These are phyloP conservation scores for Auricularia heimuer DNA, from an alignment of 768 basidiomycete genomes.

Conservation along the genomic window DNA sequence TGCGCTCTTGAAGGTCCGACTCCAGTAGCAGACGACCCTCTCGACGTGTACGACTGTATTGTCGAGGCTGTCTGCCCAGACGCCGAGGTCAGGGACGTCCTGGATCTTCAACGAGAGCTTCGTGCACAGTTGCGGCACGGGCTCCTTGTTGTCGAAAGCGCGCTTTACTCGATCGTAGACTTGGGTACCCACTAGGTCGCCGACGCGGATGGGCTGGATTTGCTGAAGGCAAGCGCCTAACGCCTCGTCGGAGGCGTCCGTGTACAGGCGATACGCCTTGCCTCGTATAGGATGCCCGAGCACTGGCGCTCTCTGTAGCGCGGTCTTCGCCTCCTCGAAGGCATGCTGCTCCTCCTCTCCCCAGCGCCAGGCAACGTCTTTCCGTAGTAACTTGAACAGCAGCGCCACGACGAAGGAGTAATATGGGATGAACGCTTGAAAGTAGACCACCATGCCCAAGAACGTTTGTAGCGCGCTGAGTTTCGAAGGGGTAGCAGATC, in stretches of 20 bases:
- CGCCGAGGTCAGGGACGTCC: background rate
- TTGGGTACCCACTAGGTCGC: constrained; percentile 16
- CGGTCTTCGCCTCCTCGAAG: too few species aligned
- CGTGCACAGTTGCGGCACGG: background rate
- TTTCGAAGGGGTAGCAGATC: constrained; percentile 19
- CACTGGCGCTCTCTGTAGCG: too few species aligned
- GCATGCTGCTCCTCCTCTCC: too few species aligned
- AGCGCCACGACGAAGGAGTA: too few species aligned
- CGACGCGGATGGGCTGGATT: constrained; percentile 14
- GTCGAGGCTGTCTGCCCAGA: constrained; percentile 17
- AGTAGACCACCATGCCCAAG: constrained; percentile 31
- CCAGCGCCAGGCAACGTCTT: too few species aligned
- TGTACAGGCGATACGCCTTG: constrained; percentile 21
- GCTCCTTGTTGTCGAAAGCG: constrained; percentile 7
- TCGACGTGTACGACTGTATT: constrained; percentile 25
- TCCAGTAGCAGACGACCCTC: constrained; percentile 26
- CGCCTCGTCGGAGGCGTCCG: too few species aligned
- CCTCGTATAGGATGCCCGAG: constrained; percentile 17
- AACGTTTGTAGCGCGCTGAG: constrained; percentile 22
- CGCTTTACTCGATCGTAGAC: constrained; percentile 12
- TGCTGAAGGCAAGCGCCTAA: too few species aligned
- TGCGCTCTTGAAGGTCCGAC: constrained; percentile 17
- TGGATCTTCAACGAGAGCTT: constrained; percentile 5
- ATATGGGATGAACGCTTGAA: constrained; percentile 22
- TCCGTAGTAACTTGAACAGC: too few species aligned